Base-by-base conservation (phyloP, 164 flowering plant species). In the Liriodendron chinense region DNA sequence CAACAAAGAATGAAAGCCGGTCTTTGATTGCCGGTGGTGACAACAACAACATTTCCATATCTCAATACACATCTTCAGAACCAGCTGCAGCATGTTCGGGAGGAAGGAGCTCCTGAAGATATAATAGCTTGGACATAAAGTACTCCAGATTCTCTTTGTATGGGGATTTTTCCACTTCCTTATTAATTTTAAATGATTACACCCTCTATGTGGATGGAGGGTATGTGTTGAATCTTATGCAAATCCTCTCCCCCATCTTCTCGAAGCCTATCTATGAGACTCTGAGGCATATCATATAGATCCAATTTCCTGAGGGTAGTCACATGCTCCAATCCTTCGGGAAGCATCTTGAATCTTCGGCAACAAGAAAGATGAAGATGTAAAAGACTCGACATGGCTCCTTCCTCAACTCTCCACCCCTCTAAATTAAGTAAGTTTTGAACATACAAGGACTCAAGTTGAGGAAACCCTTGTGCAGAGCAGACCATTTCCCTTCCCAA, bases 361-460 rank as follows among this genome's bases (percentile, higher is more conserved):
- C 12, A 22, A 0, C 2, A 0, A 0, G 0, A 0, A 4, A 64
- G 1, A 8, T 24, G 2, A 0, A 64, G 26, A 2, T 1, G 24
- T 23, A 10, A 10, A 21, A 64, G 67, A 64, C 26, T 22, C 4
- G 67, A 23, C 67, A 64, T 22, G 12, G 28, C 67, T 64, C 67
- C 67, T 64, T 64, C 26, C 26, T 21, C 67, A 1, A 64, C 67
- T 64, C 12, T 64, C 67, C 26, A 64, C 26, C 21, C 67, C 67
- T 23, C 26, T 12, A 64, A 9, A 3, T 0, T 12, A 53, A 4
- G 13, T 9, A 1, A 64, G 26, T 64, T 7, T 0, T 0, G 0
- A 1, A 64, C 26, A 2, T 12, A 1, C 26, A 64, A 13, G 14
- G 1, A 10, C 21, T 64, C 67, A 5, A 64, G 26, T 26, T 25